phyloP scores from a whole-genome alignment of 2,329 filamentous ascomycete species.

The Aspergillus sp. region DNA sequence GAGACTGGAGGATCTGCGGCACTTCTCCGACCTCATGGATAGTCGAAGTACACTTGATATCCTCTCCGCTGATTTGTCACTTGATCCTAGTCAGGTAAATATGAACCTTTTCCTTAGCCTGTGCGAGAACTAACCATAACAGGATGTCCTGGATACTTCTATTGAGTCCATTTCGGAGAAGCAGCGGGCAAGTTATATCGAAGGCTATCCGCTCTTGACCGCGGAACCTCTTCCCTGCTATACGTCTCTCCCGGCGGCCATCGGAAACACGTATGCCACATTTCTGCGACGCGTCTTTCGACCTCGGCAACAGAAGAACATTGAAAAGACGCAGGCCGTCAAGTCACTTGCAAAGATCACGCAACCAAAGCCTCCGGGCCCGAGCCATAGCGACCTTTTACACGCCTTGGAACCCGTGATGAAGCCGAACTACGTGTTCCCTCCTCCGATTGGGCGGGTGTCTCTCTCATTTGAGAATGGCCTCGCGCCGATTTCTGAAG shows the following conservation, averaged over 20 bases:
- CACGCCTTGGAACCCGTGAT: conserved; percentile 55
- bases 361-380: conserved; percentile 14
- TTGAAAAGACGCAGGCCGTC: conserved; percentile 24
- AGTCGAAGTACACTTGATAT: conserved; percentile 38
- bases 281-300: conserved; percentile 27
- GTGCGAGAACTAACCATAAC: conserved; percentile 19
- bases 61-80: conserved; percentile 27
- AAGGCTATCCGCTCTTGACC: conserved; percentile 55
- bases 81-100: conserved; percentile 30
- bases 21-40: conserved; percentile 32
- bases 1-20: conserved; percentile 26
- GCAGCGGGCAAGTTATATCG: conserved; percentile 54
- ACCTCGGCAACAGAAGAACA: conserved; percentile 12
- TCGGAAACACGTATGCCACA: conserved; percentile 33
- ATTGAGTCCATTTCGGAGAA: conserved; percentile 58
- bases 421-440: conserved; percentile 33
- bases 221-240: conserved; percentile 50
- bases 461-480: conserved; percentile 76
- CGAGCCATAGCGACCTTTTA: conserved; percentile 42
- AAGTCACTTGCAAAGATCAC: conserved; percentile 31
- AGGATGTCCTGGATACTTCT: conserved; percentile 62
- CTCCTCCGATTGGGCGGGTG: conserved; percentile 32
- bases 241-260: conserved; percentile 33
- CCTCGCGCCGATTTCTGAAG: conserved; percentile 63
- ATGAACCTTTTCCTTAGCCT: background rate